These are phyloP conservation scores for Meredithiella fracta DNA, from an alignment of 2,329 filamentous ascomycete genomes.

Conservation along the genomic window DNA sequence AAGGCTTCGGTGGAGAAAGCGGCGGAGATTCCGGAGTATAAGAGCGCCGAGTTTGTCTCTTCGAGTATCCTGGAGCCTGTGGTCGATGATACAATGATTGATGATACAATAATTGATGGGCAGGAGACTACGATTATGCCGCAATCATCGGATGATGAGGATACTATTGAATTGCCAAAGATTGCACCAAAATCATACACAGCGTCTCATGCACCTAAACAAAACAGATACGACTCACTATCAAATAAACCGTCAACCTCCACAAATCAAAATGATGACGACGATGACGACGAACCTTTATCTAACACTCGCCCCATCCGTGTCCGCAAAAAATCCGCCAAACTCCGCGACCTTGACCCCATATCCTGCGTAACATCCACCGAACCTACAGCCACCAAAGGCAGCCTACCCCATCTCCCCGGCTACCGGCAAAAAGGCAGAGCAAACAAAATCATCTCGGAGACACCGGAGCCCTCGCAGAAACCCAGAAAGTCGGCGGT, in stretches of 20 bases:
- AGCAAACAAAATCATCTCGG: slow-evolving; percentile 2
- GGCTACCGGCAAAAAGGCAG: slow-evolving; percentile 1
- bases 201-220: neutral
- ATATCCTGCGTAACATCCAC: neutral
- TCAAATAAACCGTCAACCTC: neutral
- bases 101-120: neutral
- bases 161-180: slow-evolving; percentile 1
- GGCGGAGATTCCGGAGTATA: neutral
- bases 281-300: neutral
- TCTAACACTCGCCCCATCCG: neutral
- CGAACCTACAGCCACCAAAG: neutral
- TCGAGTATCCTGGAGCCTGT: slow-evolving; percentile 7
- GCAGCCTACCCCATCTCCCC: slow-evolving; percentile 1
- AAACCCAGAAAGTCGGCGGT: neutral
- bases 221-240: slow-evolving; percentile 1
- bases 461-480: slow-evolving; percentile 3
- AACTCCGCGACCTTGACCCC: neutral
- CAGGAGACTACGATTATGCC: neutral
- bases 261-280: neutral
- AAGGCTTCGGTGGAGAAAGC: neutral
- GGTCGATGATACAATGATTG: neutral
- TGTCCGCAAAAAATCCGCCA: neutral
- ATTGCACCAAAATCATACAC: slow-evolving; percentile 5
- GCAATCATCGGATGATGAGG: neutral
- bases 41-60: slow-evolving; percentile 1